Percentiles rank a stretch among this genome's conserved stretches.
These are phyloP conservation scores for Pyrenochaeta sp. DNA, from an alignment of 2,329 filamentous ascomycete genomes.

Conservation along the genomic window DNA sequence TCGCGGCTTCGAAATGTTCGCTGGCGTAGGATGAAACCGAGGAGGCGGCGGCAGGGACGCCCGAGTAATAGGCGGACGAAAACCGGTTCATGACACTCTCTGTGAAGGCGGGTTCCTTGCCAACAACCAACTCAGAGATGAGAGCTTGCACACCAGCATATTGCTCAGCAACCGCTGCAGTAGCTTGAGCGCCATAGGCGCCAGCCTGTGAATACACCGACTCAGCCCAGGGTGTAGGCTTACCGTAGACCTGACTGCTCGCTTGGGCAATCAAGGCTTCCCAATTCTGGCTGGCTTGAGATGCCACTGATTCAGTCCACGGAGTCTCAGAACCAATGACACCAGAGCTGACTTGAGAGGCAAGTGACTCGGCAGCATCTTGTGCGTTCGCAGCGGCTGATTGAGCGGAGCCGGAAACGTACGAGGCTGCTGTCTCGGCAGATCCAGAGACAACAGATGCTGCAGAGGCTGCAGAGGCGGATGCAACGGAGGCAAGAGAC, in stretches of 20 bases:
- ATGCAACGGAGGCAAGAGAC: slow-evolving; percentile 47
- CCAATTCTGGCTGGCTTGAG: slow-evolving; percentile 69
- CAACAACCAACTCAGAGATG: slow-evolving; percentile 77
- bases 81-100: slow-evolving; percentile 80
- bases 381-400: slow-evolving; percentile 57
- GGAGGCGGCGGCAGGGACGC: slow-evolving; percentile 63
- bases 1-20: slow-evolving; percentile 54
- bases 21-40: slow-evolving; percentile 63
- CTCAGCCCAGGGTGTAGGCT: slow-evolving; percentile 62
- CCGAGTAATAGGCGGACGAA: slow-evolving; percentile 75
- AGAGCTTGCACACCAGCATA: slow-evolving; percentile 75
- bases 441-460: slow-evolving; percentile 56
- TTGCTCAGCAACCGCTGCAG: slow-evolving; percentile 67
- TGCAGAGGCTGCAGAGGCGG: slow-evolving; percentile 50
- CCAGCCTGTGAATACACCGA: slow-evolving; percentile 62
- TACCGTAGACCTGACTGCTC: slow-evolving; percentile 74
- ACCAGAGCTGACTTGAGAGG: slow-evolving; percentile 56
- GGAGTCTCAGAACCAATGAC: slow-evolving; percentile 59
- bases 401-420: slow-evolving; percentile 38
- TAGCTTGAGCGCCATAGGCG: slow-evolving; percentile 69
- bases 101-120: slow-evolving; percentile 81
- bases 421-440: slow-evolving; percentile 61
- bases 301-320: slow-evolving; percentile 63
- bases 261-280: slow-evolving; percentile 69
- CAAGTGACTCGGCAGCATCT: slow-evolving; percentile 56